Percentiles rank a stretch among this genome's conserved stretches.
These are phyloP conservation scores for Scleroderma citrinum DNA, from an alignment of 768 basidiomycete genomes.

Conservation along the genomic window DNA sequence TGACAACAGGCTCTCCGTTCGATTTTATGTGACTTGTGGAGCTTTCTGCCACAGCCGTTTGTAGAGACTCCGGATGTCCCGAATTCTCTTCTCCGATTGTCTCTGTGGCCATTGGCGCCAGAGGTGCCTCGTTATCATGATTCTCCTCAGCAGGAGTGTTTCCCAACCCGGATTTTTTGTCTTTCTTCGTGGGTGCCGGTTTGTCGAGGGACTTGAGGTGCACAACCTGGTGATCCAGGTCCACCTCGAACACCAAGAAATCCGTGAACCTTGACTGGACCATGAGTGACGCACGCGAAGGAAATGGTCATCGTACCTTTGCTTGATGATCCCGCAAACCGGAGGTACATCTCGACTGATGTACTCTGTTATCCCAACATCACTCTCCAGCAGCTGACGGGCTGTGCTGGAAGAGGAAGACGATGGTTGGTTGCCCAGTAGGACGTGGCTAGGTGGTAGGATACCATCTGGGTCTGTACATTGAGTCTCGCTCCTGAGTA, in stretches of 20 bases:
- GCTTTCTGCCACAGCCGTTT: neutral
- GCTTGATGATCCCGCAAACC: constrained; percentile 93
- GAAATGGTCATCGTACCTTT: constrained; percentile 52
- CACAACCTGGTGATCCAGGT: constrained; percentile 71
- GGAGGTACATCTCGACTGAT: constrained; percentile 61
- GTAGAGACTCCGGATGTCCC: constrained; percentile 3
- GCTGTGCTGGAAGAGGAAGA: constrained; percentile 44
- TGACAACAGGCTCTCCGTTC: neutral
- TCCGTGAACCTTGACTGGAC: constrained; percentile 75
- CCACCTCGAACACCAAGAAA: constrained; percentile 91
- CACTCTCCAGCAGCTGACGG: constrained; percentile 60
- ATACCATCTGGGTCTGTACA: constrained; percentile 28
- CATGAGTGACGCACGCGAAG: neutral
- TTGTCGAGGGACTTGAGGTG: constrained; percentile 74
- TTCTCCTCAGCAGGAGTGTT: constrained; percentile 11
- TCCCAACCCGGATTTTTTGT: constrained; percentile 23
- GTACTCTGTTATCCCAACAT: constrained; percentile 91
- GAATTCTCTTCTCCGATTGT: constrained; percentile 3
- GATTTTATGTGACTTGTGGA: neutral
- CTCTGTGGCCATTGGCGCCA: constrained; percentile 8
- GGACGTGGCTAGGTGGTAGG: constrained; percentile 69
- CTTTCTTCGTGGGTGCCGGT: constrained; percentile 52
- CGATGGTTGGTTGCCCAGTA: constrained; percentile 56
- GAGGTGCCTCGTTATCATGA: constrained; percentile 6
- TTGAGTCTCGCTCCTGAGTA: neutral